Evolutionary conservation across 345 rosid genomes (phyloP).

Genomic region (Brassica incana): DNA sequence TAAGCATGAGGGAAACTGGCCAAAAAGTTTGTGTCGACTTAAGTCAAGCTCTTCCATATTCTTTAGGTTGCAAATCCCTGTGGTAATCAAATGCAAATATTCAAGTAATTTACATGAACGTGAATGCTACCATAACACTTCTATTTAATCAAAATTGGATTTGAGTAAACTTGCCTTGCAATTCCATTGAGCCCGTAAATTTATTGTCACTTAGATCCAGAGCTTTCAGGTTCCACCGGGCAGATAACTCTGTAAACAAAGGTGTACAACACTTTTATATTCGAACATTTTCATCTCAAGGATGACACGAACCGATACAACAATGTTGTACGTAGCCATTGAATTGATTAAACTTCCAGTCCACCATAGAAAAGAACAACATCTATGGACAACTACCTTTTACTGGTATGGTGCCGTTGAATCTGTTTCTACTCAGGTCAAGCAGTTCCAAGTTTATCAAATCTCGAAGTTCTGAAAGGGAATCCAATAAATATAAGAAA

Average conservation of each 20-base stretch:
- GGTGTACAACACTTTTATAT: no score
- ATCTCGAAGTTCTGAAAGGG: background rate
- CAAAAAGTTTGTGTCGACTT: background rate
- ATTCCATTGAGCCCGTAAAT: background rate
- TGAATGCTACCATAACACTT: no score
- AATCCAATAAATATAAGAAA: background rate
- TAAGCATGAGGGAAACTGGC: conserved; percentile 4
- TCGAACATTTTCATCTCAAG: no score
- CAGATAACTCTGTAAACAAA: no score
- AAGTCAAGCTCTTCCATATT: conserved; percentile 19
- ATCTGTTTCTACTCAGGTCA: background rate
- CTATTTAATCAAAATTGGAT: no score
- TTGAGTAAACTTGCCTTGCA: background rate
- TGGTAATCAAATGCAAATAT: background rate
- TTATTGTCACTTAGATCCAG: background rate
- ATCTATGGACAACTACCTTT: no score
- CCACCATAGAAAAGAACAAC: no score
- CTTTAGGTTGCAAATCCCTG: conserved; percentile 16
- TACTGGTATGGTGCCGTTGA: background rate
- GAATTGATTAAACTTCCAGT: no score
- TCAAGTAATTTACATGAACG: no score
- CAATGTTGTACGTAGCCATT: no score
- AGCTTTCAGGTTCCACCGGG: background rate
- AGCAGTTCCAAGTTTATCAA: background rate
- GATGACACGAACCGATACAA: no score